Conservation (phyloP, 331 rosid genomes). For the Quercus phellos region DNA sequence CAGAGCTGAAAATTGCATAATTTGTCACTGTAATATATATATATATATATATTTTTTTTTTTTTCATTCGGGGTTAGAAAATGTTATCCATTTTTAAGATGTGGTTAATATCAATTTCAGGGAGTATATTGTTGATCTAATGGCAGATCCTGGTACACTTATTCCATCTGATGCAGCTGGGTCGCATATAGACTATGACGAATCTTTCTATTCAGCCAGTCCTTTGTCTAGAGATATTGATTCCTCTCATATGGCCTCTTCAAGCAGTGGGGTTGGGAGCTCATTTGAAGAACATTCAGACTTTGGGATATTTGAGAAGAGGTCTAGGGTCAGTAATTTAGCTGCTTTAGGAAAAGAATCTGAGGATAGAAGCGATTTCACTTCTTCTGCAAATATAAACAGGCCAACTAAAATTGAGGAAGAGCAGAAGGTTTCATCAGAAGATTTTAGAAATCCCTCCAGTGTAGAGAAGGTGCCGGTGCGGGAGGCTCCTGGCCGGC, state of each 20-base stretch:
- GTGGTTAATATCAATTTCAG: slow-evolving; percentile 56
- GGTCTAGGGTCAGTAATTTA: slow-evolving; percentile 43
- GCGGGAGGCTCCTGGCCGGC: slow-evolving; percentile 43
- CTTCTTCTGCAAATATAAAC: slow-evolving; percentile 11
- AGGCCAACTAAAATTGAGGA: slow-evolving; percentile 33
- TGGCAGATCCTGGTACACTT: slow-evolving; percentile 98
- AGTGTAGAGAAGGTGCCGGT: slow-evolving; percentile 37
- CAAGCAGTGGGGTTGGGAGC: slow-evolving; percentile 81
- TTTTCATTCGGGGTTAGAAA: slow-evolving; percentile 23
- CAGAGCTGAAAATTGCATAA: slow-evolving; percentile 6
- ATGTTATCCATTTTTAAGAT: slow-evolving; percentile 25
- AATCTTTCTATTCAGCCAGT: slow-evolving; percentile 49
- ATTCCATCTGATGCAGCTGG: slow-evolving; percentile 83
- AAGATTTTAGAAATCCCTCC: slow-evolving; percentile 32
- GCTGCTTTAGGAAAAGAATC: slow-evolving; percentile 41
- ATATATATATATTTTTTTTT: not conserved
- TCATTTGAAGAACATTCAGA: slow-evolving; percentile 66
- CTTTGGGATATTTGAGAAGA: slow-evolving; percentile 41
- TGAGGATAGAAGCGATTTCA: slow-evolving; percentile 29
- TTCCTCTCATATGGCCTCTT: slow-evolving; percentile 65
- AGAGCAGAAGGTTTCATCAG: slow-evolving; percentile 27
- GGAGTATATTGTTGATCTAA: slow-evolving; percentile 95
- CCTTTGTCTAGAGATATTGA: slow-evolving; percentile 77
- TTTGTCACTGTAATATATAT: not conserved
- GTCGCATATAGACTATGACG: slow-evolving; percentile 59